Base-by-base conservation (phyloP, 257 asterid species). In the Cruciata laevipes region DNA sequence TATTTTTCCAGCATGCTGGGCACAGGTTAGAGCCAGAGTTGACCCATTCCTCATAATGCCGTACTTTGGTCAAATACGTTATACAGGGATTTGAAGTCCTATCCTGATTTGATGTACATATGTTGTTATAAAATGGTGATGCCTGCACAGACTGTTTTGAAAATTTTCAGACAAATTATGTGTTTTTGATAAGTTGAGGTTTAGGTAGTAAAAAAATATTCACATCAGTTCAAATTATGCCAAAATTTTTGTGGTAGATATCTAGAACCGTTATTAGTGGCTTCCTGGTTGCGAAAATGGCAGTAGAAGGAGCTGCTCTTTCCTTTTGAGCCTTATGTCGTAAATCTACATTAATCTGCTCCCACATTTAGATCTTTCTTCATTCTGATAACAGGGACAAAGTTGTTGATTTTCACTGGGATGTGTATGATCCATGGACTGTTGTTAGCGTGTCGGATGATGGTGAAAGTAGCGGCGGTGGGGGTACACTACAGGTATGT, bases 1-100 rank as follows among this genome's bases (percentile, higher is more conserved):
- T 94, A 85, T 94, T 94, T 77, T 94, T 94, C 74, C 96, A 89
- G 77, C 99, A 94, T 76, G 95, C 96, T 78, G 99, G 99, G 65
- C 99, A 94, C 91, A 90, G 99, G 99, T 90, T 61, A 68, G 78
- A 70, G 74, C 30, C 78, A 35, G 59, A 25, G 37, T 21, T 51
- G 31, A 42, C 35, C 38, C 30, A 14, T 3, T 70, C 37, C 53
- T 67, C 18, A 35, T 14, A 13, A 25, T n/a, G 25, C 53, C 21
- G 13, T 53, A 20, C 2, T 24, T 53, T n/a, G 38, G 18, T 27
- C 49, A 55, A 21, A 17, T 32, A 33, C 1, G 16, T 6, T 52
- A 2, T n/a, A 18, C 31, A 6, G 16, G 58, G 55, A 37, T 53
- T 55, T 52, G 25, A 1, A 51, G 23, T 23, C 49, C 10, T 0